Evolutionary conservation across 805 yeast genomes (phyloP).

Genomic region (Saccharomycodes ludwigii): DNA sequence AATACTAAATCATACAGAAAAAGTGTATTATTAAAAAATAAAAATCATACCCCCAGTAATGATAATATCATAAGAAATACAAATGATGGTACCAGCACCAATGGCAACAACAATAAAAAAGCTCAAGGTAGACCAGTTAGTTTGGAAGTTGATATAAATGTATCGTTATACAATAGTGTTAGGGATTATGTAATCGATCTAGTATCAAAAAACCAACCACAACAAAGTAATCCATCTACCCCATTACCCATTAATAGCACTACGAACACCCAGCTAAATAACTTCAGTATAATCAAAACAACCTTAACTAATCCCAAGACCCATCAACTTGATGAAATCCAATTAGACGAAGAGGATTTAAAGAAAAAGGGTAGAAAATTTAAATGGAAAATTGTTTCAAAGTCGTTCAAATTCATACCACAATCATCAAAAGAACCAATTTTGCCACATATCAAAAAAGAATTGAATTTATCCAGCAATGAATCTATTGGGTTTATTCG

Average conservation of each 20-base stretch:
- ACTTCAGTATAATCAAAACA: too few relatives aligned
- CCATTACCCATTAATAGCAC: too few relatives aligned
- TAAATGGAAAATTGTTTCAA: neutral
- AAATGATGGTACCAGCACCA: neutral
- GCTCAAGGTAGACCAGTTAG: constrained; percentile 1
- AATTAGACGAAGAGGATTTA: too few relatives aligned
- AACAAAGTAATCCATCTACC: too few relatives aligned
- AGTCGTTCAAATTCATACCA: neutral
- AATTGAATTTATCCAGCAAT: neutral
- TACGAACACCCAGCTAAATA: too few relatives aligned
- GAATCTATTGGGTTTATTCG: neutral
- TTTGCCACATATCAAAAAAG: neutral
- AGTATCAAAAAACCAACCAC: neutral
- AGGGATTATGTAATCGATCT: neutral
- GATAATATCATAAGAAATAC: neutral
- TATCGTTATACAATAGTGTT: neutral
- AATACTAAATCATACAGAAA: too few relatives aligned
- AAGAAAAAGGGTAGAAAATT: too few relatives aligned
- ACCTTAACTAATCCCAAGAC: too few relatives aligned
- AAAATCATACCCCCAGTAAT: too few relatives aligned
- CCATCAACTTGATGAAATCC: too few relatives aligned
- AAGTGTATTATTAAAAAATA: too few relatives aligned
- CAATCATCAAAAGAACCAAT: neutral
- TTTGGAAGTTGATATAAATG: neutral
- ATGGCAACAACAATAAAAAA: neutral